Evolutionary conservation across 495 filamentous ascomycete species (phyloP).

Genomic region (Mytilinidion resinicola): DNA sequence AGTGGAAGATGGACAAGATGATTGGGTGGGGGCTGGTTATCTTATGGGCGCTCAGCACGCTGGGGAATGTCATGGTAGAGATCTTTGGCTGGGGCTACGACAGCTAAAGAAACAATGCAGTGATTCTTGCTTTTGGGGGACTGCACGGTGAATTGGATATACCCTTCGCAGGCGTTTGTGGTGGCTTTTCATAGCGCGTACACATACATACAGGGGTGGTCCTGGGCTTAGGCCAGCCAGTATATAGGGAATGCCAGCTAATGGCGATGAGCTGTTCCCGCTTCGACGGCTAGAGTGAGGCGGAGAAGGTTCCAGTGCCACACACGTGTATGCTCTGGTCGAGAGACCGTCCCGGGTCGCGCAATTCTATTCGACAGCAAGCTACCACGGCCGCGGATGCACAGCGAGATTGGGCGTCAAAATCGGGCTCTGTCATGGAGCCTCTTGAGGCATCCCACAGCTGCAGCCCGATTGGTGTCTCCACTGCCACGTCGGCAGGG

Average conservation of each 20-base stretch:
- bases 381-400: neutral
- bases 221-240: no score
- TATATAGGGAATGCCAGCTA: no score
- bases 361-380: neutral
- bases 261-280: neutral
- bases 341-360: neutral
- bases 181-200: neutral
- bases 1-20: constrained; percentile 79
- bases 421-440: neutral
- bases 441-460: neutral
- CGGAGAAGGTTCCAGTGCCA: constrained; percentile 17
- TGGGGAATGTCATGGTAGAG: constrained; percentile 80
- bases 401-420: neutral
- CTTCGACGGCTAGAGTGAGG: no score
- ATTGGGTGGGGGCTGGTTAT: constrained; percentile 77
- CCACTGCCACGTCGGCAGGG: no score
- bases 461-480: no score
- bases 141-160: neutral
- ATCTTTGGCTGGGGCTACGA: constrained; percentile 35
- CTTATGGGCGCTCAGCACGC: constrained; percentile 81
- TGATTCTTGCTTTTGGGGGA: neutral
- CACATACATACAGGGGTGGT: no score
- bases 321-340: constrained; percentile 16
- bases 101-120: neutral
- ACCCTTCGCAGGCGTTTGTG: neutral